Conservation (phyloP, 2,329 filamentous ascomycete species). For the Ambrosiella xylebori region DNA sequence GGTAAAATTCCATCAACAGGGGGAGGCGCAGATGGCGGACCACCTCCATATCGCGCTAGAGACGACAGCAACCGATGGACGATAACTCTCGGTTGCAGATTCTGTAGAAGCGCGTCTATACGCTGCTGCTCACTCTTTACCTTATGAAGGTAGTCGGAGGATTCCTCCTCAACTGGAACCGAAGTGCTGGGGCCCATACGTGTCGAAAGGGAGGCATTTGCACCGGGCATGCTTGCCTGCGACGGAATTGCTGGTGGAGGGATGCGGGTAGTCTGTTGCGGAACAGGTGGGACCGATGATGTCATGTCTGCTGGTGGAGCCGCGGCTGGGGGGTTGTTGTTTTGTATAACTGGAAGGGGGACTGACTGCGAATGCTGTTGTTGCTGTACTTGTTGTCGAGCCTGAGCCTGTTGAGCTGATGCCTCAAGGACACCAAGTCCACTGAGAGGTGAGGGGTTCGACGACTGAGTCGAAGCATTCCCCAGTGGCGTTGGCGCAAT, state of each 20-base stretch:
- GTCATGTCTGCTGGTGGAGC: too few species aligned
- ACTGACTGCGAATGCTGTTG: background rate
- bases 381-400: background rate
- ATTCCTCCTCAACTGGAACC: too few species aligned
- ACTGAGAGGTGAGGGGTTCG: background rate
- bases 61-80: conserved; percentile 47
- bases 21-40: conserved; percentile 37
- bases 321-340: too few species aligned
- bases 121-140: conserved; percentile 18
- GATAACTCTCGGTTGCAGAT: conserved; percentile 35
- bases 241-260: too few species aligned
- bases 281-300: too few species aligned
- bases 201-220: too few species aligned
- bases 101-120: conserved; percentile 38
- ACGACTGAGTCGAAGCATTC: background rate
- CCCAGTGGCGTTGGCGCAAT: background rate
- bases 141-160: too few species aligned
- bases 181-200: too few species aligned
- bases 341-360: too few species aligned
- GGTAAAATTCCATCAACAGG: conserved; percentile 35
- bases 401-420: background rate
- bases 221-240: too few species aligned
- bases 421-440: background rate
- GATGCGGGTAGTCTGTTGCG: too few species aligned
- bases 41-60: conserved; percentile 45